Base-by-base conservation (phyloP, 106 monocot genomes). In the Iris macrosiphon region DNA sequence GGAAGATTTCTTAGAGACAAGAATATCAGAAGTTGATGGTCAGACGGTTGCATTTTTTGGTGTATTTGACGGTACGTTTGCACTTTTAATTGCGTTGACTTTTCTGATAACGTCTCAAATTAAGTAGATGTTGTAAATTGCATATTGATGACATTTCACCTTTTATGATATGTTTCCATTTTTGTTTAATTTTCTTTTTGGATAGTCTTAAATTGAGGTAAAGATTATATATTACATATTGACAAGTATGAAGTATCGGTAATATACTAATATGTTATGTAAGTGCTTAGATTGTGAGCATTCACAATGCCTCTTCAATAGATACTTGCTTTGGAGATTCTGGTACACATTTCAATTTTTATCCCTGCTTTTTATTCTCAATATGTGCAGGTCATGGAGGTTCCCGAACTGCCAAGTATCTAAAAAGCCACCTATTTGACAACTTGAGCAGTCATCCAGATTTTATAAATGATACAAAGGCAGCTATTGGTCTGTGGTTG, bases 1-100 rank as follows among this genome's bases (percentile, higher is more conserved):
- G 87, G 87, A 88, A 59, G 82, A 88, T 57, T 82, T 67, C 46
- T 88, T 55, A 28, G 78, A 72, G 35, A 78, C 82, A 31, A 74
- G 71, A 38, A 82, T 75, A 61, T 59, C 61, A 29, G 82, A 79
- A 60, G 72, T 88, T 14, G 68, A 79, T 69, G 78, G 82, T 46
- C 78, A 72, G 52, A 75, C 69, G 67, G 75, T 82, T 65, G 82
- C 75, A 40, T 75, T 78, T 50, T 88, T 88, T 58, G 87, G 75
- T 51, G 87, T 88, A 64, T 88, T 75, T 69, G 82, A 88, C 69
- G 87, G 82, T 82, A 86, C 50, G 50, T 4, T 20, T 7, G 26
- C 52, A 2, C 15, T 37, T 24, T 25, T n/a, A n/a, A n/a, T n/a
- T n/a, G n/a, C n/a, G 2, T 43, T 20, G 8, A n/a, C 27, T 24